These are phyloP conservation scores for Lizanozyma gosingica DNA, from an alignment of 1,139 yeast species.

Conservation along the genomic window DNA sequence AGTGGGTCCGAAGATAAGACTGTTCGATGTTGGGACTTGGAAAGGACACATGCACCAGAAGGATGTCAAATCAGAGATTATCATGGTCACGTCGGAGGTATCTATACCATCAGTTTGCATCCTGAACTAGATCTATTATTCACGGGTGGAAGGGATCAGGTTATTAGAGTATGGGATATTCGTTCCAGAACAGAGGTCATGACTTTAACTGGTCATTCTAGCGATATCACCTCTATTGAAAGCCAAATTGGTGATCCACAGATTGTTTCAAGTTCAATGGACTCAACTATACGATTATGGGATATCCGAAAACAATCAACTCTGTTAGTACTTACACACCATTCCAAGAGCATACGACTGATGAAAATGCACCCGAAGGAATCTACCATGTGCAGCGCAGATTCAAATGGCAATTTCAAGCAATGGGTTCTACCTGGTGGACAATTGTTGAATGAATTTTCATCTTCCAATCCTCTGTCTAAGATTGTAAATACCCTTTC, in stretches of 20 bases:
- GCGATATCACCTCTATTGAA: slow-evolving; percentile 61
- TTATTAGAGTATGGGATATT: slow-evolving; percentile 89
- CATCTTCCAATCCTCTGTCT: slow-evolving; percentile 27
- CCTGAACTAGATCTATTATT: slow-evolving; percentile 83
- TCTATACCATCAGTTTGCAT: slow-evolving; percentile 74
- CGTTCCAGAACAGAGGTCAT: slow-evolving; percentile 69
- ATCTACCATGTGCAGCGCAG: slow-evolving; percentile 65
- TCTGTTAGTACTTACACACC: slow-evolving; percentile 66
- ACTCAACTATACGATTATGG: slow-evolving; percentile 81
- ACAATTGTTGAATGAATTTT: slow-evolving; percentile 41
- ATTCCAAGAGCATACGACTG: slow-evolving; percentile 72
- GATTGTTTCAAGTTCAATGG: slow-evolving; percentile 74
- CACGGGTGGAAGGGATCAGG: slow-evolving; percentile 86
- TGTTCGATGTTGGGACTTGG: slow-evolving; percentile 96
- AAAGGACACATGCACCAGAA: slow-evolving; percentile 56
- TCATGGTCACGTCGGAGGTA: slow-evolving; percentile 91
- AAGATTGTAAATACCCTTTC: slow-evolving; percentile 60
- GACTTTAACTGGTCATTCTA: slow-evolving; percentile 75
- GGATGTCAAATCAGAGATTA: slow-evolving; percentile 65
- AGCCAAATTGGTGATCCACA: slow-evolving; percentile 78
- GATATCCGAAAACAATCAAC: slow-evolving; percentile 44
- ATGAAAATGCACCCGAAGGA: slow-evolving; percentile 64
- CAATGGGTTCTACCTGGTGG: slow-evolving; percentile 85
- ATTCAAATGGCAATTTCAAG: slow-evolving; percentile 68
- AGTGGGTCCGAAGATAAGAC: slow-evolving; percentile 92